phyloP scores from a whole-genome alignment of 257 asterid species.

The Plantago elongata region DNA sequence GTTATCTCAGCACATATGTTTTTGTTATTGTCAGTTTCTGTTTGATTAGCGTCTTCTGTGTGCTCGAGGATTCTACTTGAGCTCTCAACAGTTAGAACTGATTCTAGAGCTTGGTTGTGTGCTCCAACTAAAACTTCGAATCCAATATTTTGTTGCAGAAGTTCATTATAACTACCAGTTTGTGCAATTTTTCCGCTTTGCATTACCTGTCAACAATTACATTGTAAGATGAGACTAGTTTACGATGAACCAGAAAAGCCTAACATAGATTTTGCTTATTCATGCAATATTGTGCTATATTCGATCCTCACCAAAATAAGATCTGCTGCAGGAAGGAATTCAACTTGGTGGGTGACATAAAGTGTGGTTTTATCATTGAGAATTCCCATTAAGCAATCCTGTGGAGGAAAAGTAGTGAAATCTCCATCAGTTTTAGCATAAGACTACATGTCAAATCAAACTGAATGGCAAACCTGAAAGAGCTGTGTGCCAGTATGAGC shows the following conservation, averaged over 20 bases:
- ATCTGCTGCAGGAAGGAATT: conserved; percentile 92
- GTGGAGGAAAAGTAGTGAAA: conserved; percentile 12
- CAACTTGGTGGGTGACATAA: conserved; percentile 94
- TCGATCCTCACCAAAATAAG: conserved; percentile 53
- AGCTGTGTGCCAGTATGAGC: conserved; percentile 28
- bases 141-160: conserved; percentile 71
- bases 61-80: conserved; percentile 48
- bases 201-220: conserved; percentile 61
- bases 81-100: conserved; percentile 52
- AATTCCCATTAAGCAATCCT: conserved; percentile 89
- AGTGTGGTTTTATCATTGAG: conserved; percentile 78
- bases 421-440: neutral
- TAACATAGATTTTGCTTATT: neutral
- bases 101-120: conserved; percentile 75
- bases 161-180: conserved; percentile 75
- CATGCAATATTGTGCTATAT: neutral
- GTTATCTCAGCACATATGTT: conserved; percentile 57
- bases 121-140: conserved; percentile 93
- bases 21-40: conserved; percentile 72
- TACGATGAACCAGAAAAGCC: neutral
- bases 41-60: conserved; percentile 44
- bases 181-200: conserved; percentile 72
- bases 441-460: neutral
- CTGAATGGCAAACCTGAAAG: conserved; percentile 40
- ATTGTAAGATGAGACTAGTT: neutral